Base-by-base conservation (phyloP, 805 yeast species). In the Wickerhamomyces pijperi region DNA sequence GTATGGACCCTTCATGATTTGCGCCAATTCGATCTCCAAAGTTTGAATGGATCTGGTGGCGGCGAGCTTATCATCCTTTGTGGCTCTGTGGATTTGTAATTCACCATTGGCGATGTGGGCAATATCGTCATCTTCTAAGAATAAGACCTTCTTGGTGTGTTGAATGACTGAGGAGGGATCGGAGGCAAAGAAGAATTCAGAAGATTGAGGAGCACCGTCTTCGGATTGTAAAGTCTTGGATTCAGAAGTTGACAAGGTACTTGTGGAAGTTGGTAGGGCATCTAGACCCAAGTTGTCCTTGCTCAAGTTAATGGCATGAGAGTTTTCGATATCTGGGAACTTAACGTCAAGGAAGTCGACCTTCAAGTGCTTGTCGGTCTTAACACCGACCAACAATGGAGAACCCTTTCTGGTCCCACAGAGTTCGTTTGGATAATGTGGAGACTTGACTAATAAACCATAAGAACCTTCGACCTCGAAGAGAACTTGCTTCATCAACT, bases 31-130 rank as follows among this genome's bases (percentile, higher is more conserved):
- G 82, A 92, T 74, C 67, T 92, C 98, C 55, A 92, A 72, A 36
- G 97, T 92, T 65, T 92, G 96, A 55, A 92, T 92, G 38, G 90
- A 82, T 71, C 99, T 82, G 39, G 87, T 85, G 43, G 95, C 79
- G n/a, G 96, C 79, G 56, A 82, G 88, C 51, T 85, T 87, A 17
- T 79, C 86, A 48, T 78, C 83, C 58, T 80, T 82, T 58, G 84
- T 78, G 40, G 95, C 94, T 63, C 99, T 82, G 67, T 92, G 99
- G 47, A 92, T 92, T 64, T 92, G 99, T 60, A 92, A 73, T 68
- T 92, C 97, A 61, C 99, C 99, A 58, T 87, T 95, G 61, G 82
- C 87, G 49, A 92, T 86, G 62, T 92, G 99, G 32, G 97, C 99
- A 61, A 92, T 87, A 65, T 92, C 99, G 58, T 92, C 97, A 63